Base-by-base conservation (phyloP, 192 early-diverging fungal species). In the Linnemannia zychae region DNA sequence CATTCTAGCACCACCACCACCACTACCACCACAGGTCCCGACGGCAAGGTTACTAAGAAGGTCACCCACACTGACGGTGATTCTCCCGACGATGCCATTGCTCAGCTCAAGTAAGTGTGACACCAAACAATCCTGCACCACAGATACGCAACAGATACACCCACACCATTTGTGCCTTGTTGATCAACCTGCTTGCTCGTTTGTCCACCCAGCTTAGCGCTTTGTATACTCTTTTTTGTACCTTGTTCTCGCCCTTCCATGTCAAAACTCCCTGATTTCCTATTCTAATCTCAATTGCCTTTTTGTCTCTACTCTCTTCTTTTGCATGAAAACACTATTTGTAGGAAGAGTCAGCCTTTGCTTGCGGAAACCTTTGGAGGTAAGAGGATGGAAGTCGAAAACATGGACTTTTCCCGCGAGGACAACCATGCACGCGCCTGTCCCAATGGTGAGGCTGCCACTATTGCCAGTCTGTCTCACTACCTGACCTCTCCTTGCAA, bases 401-500 rank as follows among this genome's bases (percentile, higher is more conserved):
- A 68, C 0, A 80, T 74, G 15, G 87, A 88, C 67, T 88, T 90
- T 74, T 74, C 83, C 4, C 77, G 81, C 34, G 77, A 89, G 48
- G 90, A 90, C 77, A 65, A 68, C 2, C 75, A 86, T 71, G 89
- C 89, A 3, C 81, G 88, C 49, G 53, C 57, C 17, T 87, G 81
- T 52, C 87, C 87, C 4, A 48, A 22, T 11, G 49, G 69, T 24
- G 76, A 87, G 48, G 77, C 81, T 13, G 53, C 44, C 1, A 79
- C 87, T 1, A 67, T 87, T 7, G 28, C 37, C 1, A 37, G 57
- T 1, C 73, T 90, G 46, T 84, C 90, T 5, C 72, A 81, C 44
- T 88, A 88, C 70, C 72, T 92, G 57, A 89, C 92, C 15, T 80
- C 89, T 12, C 89, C 87, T 37, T 92, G 65, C 65, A 36, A 65